Evolutionary conservation across 129 eudicot genomes (phyloP).

Genomic region (Silybum marianum): DNA sequence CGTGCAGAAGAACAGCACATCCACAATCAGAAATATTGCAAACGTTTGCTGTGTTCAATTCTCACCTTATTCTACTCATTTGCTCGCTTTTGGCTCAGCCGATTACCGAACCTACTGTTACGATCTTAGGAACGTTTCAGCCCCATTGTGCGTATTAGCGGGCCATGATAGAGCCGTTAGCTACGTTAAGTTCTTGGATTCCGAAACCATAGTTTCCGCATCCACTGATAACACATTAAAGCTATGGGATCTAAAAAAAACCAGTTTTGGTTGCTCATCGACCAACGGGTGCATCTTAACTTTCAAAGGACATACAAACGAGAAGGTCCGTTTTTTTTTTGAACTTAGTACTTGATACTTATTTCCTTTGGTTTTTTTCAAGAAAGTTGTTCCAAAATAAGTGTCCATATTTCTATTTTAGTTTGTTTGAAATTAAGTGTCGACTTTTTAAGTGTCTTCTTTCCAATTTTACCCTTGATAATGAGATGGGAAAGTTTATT

Average conservation of each 20-base stretch:
- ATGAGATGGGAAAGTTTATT: neutral
- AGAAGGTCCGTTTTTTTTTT: conserved; percentile 38
- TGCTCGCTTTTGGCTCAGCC: conserved; percentile 82
- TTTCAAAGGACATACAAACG: conserved; percentile 44
- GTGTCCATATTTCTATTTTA: neutral
- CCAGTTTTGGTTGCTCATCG: conserved; percentile 34
- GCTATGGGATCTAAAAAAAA: conserved; percentile 53
- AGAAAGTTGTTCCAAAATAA: neutral
- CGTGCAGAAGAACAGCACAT: conserved; percentile 70
- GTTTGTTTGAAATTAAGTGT: neutral
- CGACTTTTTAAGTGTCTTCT: neutral
- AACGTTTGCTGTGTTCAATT: conserved; percentile 95
- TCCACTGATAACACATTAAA: conserved; percentile 56
- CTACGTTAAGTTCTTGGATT: conserved; percentile 42
- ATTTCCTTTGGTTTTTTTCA: neutral
- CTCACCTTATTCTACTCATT: conserved; percentile 70
- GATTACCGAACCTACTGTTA: conserved; percentile 82
- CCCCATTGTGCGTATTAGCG: conserved; percentile 83
- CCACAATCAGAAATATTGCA: conserved; percentile 75
- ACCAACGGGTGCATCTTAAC: conserved; percentile 41
- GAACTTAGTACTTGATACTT: neutral
- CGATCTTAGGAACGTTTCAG: conserved; percentile 71
- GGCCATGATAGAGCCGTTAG: conserved; percentile 43
- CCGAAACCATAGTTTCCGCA: conserved; percentile 46
- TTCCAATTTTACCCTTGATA: neutral